These are phyloP conservation scores for Dissophora globulifera DNA, from an alignment of 192 early-diverging fungal species.

Conservation along the genomic window DNA sequence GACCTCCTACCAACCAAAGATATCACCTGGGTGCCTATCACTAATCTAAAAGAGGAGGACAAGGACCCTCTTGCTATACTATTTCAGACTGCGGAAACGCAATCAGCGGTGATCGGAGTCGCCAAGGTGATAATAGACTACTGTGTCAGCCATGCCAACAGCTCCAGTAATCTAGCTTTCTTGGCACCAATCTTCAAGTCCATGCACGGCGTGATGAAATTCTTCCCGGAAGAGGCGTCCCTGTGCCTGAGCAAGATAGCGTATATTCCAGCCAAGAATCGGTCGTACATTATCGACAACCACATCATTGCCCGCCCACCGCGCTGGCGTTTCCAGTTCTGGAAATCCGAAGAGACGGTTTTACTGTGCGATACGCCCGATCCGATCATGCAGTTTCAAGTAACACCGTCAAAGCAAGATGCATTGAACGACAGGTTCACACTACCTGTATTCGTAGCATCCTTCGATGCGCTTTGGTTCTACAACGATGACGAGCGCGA, in stretches of 20 bases:
- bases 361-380: neutral
- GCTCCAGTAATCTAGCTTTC: conserved; percentile 2
- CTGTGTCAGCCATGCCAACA: conserved; percentile 2
- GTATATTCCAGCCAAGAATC: neutral
- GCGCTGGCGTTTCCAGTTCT: neutral
- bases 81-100: neutral
- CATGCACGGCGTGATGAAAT: neutral
- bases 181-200: neutral
- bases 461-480: conserved; percentile 16
- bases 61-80: conserved; percentile 12
- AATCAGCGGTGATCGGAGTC: neutral
- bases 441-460: neutral
- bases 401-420: neutral
- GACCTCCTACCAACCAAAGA: neutral
- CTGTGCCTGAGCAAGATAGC: neutral
- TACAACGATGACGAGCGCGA: neutral
- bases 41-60: neutral
- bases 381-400: neutral
- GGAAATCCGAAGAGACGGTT: neutral
- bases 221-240: conserved; percentile 5
- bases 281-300: conserved; percentile 5
- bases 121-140: conserved; percentile 18
- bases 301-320: conserved; percentile 4
- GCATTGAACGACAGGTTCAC: neutral
- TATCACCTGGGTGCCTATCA: conserved; percentile 28